A percentile compares a stretch with the other conserved stretches of the same genome.
Evolutionary conservation across 305 asterid species (phyloP).

Genomic region (Nicotiana rustica): DNA sequence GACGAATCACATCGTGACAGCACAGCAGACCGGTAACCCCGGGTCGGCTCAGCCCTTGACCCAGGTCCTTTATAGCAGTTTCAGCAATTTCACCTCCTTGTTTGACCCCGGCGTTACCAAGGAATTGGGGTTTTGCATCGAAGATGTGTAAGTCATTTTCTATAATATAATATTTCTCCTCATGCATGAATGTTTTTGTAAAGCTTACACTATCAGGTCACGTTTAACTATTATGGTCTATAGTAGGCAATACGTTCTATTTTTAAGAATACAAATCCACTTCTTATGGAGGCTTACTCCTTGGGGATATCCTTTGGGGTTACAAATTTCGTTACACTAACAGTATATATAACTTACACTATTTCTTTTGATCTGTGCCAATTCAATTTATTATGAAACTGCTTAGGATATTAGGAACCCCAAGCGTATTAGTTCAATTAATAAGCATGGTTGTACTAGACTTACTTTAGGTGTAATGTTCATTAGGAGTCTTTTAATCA

Average conservation of each 20-base stretch:
- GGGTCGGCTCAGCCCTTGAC: conserved; percentile 64
- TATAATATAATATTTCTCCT: conserved; percentile 8
- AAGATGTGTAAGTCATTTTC: conserved; percentile 58
- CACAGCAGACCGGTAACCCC: conserved; percentile 37
- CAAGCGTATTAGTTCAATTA: background rate
- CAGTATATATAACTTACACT: too few species aligned
- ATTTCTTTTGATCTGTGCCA: background rate
- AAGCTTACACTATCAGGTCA: too few species aligned
- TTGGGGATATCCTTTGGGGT: too few species aligned
- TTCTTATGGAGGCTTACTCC: too few species aligned
- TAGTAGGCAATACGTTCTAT: too few species aligned
- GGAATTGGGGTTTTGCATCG: conserved; percentile 71
- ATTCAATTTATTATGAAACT: background rate
- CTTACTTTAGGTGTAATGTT: background rate
- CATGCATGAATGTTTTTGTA: background rate
- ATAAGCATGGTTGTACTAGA: background rate
- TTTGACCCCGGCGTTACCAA: conserved; percentile 58
- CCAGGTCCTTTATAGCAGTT: conserved; percentile 55
- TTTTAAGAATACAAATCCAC: too few species aligned
- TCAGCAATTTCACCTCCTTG: conserved; percentile 63
- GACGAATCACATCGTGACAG: conserved; percentile 41
- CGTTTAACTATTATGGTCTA: too few species aligned
- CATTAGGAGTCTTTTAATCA: background rate
- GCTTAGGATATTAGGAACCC: background rate
- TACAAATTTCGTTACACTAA: too few species aligned